Percentiles rank a stretch among this genome's conserved stretches.
These are phyloP conservation scores for Mitragyna speciosa DNA, from an alignment of 257 asterid genomes.

Conservation along the genomic window DNA sequence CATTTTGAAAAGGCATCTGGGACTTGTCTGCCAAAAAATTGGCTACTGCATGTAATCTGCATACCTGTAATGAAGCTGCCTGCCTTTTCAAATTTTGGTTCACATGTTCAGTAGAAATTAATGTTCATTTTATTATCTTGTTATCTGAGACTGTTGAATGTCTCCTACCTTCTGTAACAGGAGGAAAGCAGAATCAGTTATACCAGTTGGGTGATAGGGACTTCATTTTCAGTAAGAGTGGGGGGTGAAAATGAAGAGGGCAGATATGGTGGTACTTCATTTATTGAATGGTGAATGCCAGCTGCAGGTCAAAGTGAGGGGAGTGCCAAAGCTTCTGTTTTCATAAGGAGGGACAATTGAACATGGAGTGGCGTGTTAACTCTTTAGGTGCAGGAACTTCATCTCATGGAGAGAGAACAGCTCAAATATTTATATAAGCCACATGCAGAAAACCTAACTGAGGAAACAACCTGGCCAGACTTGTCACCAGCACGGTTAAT, in stretches of 20 bases:
- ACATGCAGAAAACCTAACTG: not conserved
- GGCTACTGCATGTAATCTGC: no score
- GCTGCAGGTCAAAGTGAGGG: not conserved
- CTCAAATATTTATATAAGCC: not conserved
- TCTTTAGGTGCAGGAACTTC: slow-evolving; percentile 1
- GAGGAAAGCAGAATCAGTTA: not conserved
- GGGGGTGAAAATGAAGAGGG: not conserved
- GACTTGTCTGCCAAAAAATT: no score
- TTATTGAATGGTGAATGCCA: not conserved
- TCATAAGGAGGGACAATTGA: not conserved
- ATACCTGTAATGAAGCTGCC: not conserved
- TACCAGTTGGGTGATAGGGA: not conserved
- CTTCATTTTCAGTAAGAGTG: not conserved
- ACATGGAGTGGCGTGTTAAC: not conserved
- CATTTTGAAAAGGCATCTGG: no score
- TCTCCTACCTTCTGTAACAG: not conserved
- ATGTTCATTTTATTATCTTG: not conserved
- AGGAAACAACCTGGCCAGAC: slow-evolving; percentile 6
- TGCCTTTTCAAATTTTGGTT: not conserved
- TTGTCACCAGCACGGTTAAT: not conserved
- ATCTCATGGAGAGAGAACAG: not conserved
- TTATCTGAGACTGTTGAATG: not conserved
- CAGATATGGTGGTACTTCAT: no score
- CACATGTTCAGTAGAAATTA: not conserved
- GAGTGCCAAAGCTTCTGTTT: not conserved